phyloP scores from a whole-genome alignment of 768 basidiomycete genomes.

The Albatrellus ellisii region DNA sequence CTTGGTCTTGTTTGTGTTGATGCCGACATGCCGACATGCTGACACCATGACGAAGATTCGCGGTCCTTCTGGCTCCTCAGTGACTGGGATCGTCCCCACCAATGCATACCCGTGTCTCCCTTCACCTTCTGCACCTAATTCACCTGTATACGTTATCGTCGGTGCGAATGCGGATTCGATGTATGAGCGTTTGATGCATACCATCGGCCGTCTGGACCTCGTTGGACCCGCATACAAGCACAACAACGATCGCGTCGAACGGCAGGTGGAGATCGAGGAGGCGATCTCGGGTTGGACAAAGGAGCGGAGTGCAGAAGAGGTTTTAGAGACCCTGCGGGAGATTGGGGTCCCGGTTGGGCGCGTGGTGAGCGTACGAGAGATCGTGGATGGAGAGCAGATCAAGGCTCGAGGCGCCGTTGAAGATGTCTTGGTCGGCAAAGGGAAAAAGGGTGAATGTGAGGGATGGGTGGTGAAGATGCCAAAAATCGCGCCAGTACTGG shows the following conservation, averaged over 20 bases:
- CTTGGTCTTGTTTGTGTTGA: neutral
- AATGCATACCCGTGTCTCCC: constrained; percentile 61
- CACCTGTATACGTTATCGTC: constrained; percentile 50
- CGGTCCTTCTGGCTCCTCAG: constrained; percentile 61
- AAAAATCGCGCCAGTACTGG: constrained; percentile 47
- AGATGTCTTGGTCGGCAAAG: constrained; percentile 35
- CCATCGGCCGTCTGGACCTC: constrained; percentile 46
- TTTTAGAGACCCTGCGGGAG: constrained; percentile 32
- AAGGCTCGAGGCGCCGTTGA: constrained; percentile 41
- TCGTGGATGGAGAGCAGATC: constrained; percentile 45
- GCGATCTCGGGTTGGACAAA: constrained; percentile 53
- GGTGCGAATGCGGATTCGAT: constrained; percentile 63
- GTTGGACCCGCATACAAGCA: constrained; percentile 36
- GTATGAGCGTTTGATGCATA: constrained; percentile 52
- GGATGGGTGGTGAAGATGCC: constrained; percentile 61
- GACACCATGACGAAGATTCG: constrained; percentile 22
- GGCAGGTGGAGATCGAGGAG: constrained; percentile 39
- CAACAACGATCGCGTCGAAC: constrained; percentile 29
- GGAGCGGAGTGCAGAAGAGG: constrained; percentile 36
- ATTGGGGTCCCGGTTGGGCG: constrained; percentile 53
- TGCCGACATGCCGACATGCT: neutral
- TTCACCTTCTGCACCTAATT: constrained; percentile 22
- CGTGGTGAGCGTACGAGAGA: constrained; percentile 48
- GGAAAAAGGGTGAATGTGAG: constrained; percentile 17
- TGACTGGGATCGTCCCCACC: constrained; percentile 65